Percentiles rank a stretch among this genome's conserved stretches.
phyloP scores from a whole-genome alignment of 225 moss, liverwort and hornwort genomes.

The Physcomitrellopsis africana region DNA sequence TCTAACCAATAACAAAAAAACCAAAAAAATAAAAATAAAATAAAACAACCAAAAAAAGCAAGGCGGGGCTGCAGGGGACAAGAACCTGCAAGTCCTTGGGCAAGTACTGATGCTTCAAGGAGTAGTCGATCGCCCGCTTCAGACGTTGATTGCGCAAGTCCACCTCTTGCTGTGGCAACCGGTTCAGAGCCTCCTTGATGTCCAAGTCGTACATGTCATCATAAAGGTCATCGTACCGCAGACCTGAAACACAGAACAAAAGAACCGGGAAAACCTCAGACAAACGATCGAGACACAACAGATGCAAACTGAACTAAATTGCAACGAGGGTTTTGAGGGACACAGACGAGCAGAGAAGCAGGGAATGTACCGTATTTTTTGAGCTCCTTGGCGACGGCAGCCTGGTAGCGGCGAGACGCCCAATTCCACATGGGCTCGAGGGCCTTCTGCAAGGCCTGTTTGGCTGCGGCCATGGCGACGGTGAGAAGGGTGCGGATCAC shows the following conservation, averaged over 20 bases:
- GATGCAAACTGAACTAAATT: neutral
- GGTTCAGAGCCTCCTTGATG: constrained; percentile 63
- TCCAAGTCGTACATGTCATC: constrained; percentile 65
- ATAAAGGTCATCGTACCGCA: constrained; percentile 67
- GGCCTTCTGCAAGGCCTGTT: constrained; percentile 56
- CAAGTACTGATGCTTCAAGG: constrained; percentile 61
- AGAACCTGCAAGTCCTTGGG: constrained; percentile 66
- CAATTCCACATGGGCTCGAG: constrained; percentile 88
- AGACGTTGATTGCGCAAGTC: constrained; percentile 65
- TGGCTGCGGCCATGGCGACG: constrained; percentile 33
- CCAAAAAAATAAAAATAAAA: neutral
- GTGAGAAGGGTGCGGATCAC: too few relatives aligned
- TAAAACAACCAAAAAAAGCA: neutral
- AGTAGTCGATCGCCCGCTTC: constrained; percentile 61
- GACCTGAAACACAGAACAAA: constrained; percentile 31
- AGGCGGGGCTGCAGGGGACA: neutral
- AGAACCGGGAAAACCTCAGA: neutral
- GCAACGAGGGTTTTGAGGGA: neutral
- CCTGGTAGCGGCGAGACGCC: constrained; percentile 91
- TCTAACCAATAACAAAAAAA: too few relatives aligned
- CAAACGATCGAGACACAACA: neutral
- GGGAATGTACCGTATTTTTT: constrained; percentile 80
- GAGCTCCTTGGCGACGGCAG: constrained; percentile 85
- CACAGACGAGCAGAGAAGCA: too few relatives aligned
- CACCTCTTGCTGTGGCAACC: constrained; percentile 65